These are phyloP conservation scores for Cladophialophora carrionii DNA, from an alignment of 2,329 filamentous ascomycete genomes.

Conservation along the genomic window DNA sequence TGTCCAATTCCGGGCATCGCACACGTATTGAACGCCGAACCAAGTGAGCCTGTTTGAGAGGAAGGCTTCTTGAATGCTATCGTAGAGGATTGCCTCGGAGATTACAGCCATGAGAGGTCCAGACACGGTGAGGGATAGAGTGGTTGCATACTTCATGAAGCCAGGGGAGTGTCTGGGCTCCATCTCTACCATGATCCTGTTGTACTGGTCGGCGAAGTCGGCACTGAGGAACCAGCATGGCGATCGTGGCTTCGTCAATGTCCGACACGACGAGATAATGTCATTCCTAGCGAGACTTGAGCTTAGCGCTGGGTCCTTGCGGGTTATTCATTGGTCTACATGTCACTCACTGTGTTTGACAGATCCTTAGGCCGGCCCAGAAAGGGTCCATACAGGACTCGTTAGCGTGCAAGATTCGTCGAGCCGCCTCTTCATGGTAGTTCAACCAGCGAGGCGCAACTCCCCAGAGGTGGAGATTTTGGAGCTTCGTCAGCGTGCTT, in stretches of 20 bases:
- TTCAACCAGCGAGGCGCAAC: conserved; percentile 1
- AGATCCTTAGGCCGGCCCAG: conserved; percentile 1
- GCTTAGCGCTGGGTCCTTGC: background rate
- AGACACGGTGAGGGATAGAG: background rate
- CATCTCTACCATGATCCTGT: background rate
- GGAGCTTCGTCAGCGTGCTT: conserved; percentile 7
- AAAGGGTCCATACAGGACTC: background rate
- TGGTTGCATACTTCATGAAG: conserved; percentile 1
- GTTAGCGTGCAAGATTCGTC: conserved; percentile 5
- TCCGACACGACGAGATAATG: conserved; percentile 4
- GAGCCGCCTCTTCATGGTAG: conserved; percentile 2
- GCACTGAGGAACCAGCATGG: background rate
- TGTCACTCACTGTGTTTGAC: conserved; percentile 3
- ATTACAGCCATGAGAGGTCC: background rate
- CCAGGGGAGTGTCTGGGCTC: background rate
- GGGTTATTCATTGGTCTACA: background rate
- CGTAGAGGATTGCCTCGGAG: conserved; percentile 2
- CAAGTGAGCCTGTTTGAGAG: background rate
- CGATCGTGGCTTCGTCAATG: conserved; percentile 3
- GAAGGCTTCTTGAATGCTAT: background rate
- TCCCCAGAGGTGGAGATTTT: conserved; percentile 4
- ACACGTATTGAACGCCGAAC: background rate
- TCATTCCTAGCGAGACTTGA: background rate
- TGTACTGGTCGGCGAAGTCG: conserved; percentile 1
- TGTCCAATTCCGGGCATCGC: conserved; percentile 3